These are phyloP conservation scores for Parasarocladium wereldwijsianum DNA, from an alignment of 2,329 filamentous ascomycete genomes.

Conservation along the genomic window DNA sequence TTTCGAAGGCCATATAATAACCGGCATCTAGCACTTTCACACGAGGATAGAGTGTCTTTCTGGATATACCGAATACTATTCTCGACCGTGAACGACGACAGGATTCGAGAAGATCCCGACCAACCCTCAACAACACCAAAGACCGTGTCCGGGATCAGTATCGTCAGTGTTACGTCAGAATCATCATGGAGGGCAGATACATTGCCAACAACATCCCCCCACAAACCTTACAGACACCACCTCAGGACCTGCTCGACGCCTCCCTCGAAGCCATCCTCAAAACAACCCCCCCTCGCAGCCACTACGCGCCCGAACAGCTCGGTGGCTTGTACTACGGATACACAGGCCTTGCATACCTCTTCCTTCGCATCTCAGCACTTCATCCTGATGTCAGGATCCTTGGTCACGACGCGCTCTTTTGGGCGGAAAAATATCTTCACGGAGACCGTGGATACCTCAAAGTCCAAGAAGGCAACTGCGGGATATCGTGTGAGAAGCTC, in stretches of 20 bases:
- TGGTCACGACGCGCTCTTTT: slow-evolving; percentile 25
- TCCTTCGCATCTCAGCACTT: slow-evolving; percentile 29
- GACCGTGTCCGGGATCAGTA: too few species aligned
- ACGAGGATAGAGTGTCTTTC: too few species aligned
- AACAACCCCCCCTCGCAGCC: slow-evolving; percentile 19
- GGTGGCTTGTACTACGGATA: slow-evolving; percentile 38
- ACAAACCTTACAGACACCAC: slow-evolving; percentile 14
- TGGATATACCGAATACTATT: too few species aligned
- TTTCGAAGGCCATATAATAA: too few species aligned
- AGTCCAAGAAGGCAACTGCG: slow-evolving; percentile 29
- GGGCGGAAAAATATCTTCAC: slow-evolving; percentile 32
- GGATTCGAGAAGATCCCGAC: too few species aligned
- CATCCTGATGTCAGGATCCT: slow-evolving; percentile 28
- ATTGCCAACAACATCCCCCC: slow-evolving; percentile 19
- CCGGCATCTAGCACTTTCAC: too few species aligned
- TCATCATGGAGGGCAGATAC: slow-evolving; percentile 15
- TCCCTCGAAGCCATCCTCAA: slow-evolving; percentile 22
- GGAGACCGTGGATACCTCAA: slow-evolving; percentile 17
- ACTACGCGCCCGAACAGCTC: slow-evolving; percentile 18
- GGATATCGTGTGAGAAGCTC: slow-evolving; percentile 33
- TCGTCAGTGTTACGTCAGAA: too few species aligned
- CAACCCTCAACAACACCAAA: too few species aligned
- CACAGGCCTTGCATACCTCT: slow-evolving; percentile 40
- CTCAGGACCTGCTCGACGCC: slow-evolving; percentile 14
- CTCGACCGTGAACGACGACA: too few species aligned